phyloP scores from a whole-genome alignment of 116 monocot genomes.

The Posidonia oceanica region DNA sequence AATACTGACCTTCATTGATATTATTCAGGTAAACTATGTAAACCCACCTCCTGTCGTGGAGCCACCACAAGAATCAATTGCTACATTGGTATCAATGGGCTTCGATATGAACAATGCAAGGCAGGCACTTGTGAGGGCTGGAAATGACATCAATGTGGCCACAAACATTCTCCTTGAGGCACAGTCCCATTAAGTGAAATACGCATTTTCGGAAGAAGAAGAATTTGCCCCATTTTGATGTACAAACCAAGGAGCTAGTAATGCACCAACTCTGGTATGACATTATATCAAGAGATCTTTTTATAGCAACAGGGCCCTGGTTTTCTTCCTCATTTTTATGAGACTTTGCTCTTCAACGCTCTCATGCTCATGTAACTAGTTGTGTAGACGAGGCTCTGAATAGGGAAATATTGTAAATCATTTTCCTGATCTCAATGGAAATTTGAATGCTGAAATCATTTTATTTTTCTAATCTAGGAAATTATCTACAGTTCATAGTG shows the following conservation, averaged over 20 bases:
- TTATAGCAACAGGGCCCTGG: too few relatives aligned
- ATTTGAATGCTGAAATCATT: background rate
- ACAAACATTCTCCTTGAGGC: conserved; percentile 89
- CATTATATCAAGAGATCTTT: background rate
- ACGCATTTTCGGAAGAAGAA: background rate
- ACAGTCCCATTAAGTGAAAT: conserved; percentile 24
- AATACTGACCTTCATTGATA: background rate
- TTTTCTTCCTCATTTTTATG: background rate
- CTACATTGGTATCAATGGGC: conserved; percentile 79
- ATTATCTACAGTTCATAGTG: background rate
- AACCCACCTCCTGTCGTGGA: conserved; percentile 17
- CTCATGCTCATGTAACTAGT: too few relatives aligned
- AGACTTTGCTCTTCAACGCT: too few relatives aligned
- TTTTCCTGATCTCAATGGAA: background rate
- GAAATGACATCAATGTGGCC: conserved; percentile 75
- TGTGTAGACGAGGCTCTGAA: background rate
- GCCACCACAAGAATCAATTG: conserved; percentile 59
- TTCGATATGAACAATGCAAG: conserved; percentile 71
- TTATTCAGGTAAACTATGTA: conserved; percentile 21
- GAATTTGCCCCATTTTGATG: background rate
- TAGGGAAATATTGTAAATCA: background rate
- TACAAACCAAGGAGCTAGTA: background rate
- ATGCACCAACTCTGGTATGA: too few relatives aligned
- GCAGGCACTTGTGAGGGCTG: conserved; percentile 61
- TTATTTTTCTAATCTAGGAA: background rate